Conservation (phyloP, 441 rosid genomes). For the Flueggea neowawraea region DNA sequence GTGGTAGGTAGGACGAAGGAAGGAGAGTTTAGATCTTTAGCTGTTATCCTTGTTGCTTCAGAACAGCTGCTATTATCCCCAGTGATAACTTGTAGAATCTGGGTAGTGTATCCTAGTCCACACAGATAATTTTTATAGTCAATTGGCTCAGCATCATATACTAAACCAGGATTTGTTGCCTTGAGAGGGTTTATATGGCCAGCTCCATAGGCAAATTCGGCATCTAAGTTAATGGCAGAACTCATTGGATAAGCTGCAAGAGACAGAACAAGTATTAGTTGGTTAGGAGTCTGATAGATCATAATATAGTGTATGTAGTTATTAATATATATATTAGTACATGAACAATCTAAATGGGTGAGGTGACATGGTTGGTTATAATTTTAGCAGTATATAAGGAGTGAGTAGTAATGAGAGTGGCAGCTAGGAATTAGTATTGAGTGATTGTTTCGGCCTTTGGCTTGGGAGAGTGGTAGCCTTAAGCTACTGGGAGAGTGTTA, state of each 20-base stretch:
- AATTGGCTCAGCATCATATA: background rate
- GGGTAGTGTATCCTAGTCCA: background rate
- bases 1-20: background rate
- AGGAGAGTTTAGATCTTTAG: background rate
- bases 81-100: background rate
- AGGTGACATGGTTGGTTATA: too few relatives aligned
- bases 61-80: background rate
- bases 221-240: background rate
- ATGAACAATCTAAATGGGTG: too few relatives aligned
- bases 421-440: too few relatives aligned
- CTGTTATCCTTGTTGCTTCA: background rate
- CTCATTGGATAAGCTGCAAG: too few relatives aligned
- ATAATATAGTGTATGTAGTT: too few relatives aligned
- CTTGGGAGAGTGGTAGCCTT: too few relatives aligned
- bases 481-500: too few relatives aligned
- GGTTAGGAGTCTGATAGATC: too few relatives aligned
- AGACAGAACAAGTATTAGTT: background rate
- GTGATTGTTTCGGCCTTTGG: too few relatives aligned
- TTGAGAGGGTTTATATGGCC: background rate
- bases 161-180: background rate
- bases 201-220: constrained; percentile 1
- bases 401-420: too few relatives aligned
- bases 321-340: too few relatives aligned
- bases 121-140: background rate
- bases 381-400: too few relatives aligned